phyloP scores from a whole-genome alignment of 2,329 filamentous ascomycete genomes.

The Alternaria brassicae region DNA sequence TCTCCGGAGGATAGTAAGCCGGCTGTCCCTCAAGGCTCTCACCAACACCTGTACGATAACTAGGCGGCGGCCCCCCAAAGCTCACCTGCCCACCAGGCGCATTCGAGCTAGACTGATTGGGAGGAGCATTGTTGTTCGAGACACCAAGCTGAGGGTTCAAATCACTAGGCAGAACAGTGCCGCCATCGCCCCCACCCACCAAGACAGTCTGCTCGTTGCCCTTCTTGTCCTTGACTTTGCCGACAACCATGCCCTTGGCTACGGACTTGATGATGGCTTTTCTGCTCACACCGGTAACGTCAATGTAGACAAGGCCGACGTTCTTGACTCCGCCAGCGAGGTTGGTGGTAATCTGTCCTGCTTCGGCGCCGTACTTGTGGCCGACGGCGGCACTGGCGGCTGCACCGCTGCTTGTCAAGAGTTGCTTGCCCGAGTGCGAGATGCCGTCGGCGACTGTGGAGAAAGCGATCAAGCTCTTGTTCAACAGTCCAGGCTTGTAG shows the following conservation, averaged over 20 bases:
- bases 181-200: slow-evolving; percentile 71
- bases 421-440: slow-evolving; percentile 80
- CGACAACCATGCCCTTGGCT: slow-evolving; percentile 92
- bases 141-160: slow-evolving; percentile 39
- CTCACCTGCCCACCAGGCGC: slow-evolving; percentile 42
- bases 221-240: slow-evolving; percentile 76
- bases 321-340: slow-evolving; percentile 92
- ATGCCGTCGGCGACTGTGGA: slow-evolving; percentile 93
- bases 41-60: slow-evolving; percentile 45
- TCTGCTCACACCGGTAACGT: slow-evolving; percentile 89
- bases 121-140: slow-evolving; percentile 40
- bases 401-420: slow-evolving; percentile 75
- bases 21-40: slow-evolving; percentile 48
- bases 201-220: slow-evolving; percentile 70
- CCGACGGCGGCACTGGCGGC: slow-evolving; percentile 86
- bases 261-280: slow-evolving; percentile 92
- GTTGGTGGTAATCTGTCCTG: slow-evolving; percentile 75
- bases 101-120: slow-evolving; percentile 28
- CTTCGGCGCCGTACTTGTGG: slow-evolving; percentile 89
- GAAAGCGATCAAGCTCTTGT: slow-evolving; percentile 96
- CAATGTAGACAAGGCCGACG: slow-evolving; percentile 95
- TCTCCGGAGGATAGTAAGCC: slow-evolving; percentile 45
- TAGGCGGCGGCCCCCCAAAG: slow-evolving; percentile 47
- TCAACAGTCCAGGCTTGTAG: slow-evolving; percentile 91
- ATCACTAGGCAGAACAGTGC: slow-evolving; percentile 51